phyloP scores from a whole-genome alignment of 495 filamentous ascomycete genomes.

The Parathielavia appendiculata region DNA sequence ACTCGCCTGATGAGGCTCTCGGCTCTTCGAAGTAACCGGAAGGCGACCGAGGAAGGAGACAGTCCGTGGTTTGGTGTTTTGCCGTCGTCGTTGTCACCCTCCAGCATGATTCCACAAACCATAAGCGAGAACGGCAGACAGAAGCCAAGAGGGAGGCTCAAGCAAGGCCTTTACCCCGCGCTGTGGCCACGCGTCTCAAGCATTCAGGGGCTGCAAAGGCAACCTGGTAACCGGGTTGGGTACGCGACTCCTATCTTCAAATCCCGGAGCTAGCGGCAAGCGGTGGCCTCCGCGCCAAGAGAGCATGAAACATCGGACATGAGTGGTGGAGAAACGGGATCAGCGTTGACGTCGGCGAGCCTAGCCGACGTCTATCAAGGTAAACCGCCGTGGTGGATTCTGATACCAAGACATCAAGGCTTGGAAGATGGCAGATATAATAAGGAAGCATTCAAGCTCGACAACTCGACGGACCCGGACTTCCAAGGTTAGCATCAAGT shows the following conservation, averaged over 20 bases:
- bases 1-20: neutral
- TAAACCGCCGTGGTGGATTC: neutral
- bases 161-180: too few species aligned
- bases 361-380: neutral
- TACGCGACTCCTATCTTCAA: neutral
- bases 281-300: neutral
- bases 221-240: too few species aligned
- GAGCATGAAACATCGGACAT: constrained; percentile 6
- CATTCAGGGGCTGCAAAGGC: too few species aligned
- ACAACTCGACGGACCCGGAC: neutral
- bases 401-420: neutral
- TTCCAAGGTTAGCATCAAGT: neutral
- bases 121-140: neutral
- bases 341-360: neutral
- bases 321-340: constrained; percentile 14
- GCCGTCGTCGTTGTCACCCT: neutral
- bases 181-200: too few species aligned
- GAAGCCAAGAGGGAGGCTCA: neutral
- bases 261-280: neutral
- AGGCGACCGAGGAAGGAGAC: neutral
- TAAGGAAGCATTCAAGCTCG: too few species aligned
- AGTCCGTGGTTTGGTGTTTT: neutral
- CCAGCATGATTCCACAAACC: constrained; percentile 5
- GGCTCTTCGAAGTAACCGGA: constrained; percentile 2
- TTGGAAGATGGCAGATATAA: neutral